Conservation (phyloP, 2,329 filamentous ascomycete species). For the Stylonectria norvegica region DNA sequence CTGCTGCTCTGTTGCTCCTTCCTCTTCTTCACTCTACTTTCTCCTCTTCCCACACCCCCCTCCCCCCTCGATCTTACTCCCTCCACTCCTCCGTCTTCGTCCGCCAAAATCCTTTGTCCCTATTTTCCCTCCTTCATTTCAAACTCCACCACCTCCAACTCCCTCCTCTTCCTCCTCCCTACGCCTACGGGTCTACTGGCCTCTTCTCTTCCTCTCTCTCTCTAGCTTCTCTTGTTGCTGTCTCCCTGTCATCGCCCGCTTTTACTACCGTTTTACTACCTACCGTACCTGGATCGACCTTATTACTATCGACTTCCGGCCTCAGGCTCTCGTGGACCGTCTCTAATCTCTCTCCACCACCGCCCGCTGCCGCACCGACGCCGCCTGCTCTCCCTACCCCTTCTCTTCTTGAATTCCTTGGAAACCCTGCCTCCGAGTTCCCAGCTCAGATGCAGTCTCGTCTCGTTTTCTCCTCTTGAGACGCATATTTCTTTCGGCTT, state of each 20-base stretch:
- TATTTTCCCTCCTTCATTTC: slow-evolving; percentile 20
- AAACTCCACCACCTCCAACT: slow-evolving; percentile 24
- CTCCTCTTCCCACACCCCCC: neutral
- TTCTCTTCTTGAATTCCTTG: slow-evolving; percentile 26
- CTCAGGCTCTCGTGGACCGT: slow-evolving; percentile 24
- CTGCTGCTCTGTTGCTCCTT: neutral
- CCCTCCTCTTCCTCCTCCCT: slow-evolving; percentile 23
- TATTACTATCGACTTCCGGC: slow-evolving; percentile 24
- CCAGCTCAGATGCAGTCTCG: slow-evolving; percentile 30
- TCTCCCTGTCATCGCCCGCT: slow-evolving; percentile 25
- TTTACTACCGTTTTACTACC: slow-evolving; percentile 27
- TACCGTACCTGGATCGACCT: too few relatives aligned
- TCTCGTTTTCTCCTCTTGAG: slow-evolving; percentile 28
- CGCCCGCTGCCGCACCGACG: slow-evolving; percentile 1
- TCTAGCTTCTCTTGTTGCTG: slow-evolving; percentile 34
- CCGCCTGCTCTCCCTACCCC: slow-evolving; percentile 18
- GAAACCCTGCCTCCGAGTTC: slow-evolving; percentile 25
- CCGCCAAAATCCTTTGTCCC: slow-evolving; percentile 1
- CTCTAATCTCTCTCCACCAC: slow-evolving; percentile 5
- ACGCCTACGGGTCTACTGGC: slow-evolving; percentile 28
- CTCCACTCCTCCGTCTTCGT: slow-evolving; percentile 1
- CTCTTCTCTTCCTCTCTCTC: slow-evolving; percentile 30
- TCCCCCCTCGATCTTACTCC: neutral
- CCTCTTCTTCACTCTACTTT: neutral
- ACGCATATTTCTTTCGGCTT: slow-evolving; percentile 25